phyloP scores from a whole-genome alignment of 2,329 filamentous ascomycete genomes.

The Diaporthe ilicicola region DNA sequence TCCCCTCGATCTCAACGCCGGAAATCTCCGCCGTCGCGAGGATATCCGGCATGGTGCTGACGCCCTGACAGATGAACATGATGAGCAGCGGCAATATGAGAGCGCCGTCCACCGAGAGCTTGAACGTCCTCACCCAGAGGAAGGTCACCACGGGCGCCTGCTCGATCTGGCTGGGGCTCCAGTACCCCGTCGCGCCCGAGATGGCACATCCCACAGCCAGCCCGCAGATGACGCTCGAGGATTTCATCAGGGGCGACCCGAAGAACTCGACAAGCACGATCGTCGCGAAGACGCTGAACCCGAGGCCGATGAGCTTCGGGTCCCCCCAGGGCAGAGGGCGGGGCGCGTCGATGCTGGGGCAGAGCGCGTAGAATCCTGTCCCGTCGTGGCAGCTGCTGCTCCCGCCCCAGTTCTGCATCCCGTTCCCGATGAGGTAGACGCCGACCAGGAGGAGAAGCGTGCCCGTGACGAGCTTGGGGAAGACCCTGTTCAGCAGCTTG shows the following conservation, averaged over 20 bases:
- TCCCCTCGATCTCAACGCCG: constrained; percentile 65
- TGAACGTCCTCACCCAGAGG: constrained; percentile 76
- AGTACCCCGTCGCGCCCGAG: constrained; percentile 72
- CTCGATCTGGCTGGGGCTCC: constrained; percentile 65
- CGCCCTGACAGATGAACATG: constrained; percentile 73
- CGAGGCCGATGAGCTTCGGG: constrained; percentile 72
- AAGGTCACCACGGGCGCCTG: constrained; percentile 71
- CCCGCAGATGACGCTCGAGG: constrained; percentile 70
- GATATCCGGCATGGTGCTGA: constrained; percentile 67
- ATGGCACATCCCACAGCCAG: constrained; percentile 73
- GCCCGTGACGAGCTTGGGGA: constrained; percentile 74
- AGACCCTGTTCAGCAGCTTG: constrained; percentile 66
- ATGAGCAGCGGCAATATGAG: constrained; percentile 72
- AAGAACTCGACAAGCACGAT: constrained; percentile 76
- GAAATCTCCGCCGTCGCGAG: constrained; percentile 62
- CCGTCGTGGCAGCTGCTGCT: constrained; percentile 62
- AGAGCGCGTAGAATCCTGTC: constrained; percentile 60
- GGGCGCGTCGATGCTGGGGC: constrained; percentile 65
- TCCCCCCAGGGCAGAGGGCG: constrained; percentile 67
- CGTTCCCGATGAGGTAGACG: constrained; percentile 67
- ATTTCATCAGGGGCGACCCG: constrained; percentile 75
- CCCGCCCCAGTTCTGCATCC: constrained; percentile 75
- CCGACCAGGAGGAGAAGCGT: constrained; percentile 74
- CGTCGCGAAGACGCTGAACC: constrained; percentile 72
- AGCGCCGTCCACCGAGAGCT: constrained; percentile 70